Evolutionary conservation across 108 stramenopile genomes (phyloP), one percentile per base, ranked within the genome.

Genomic region (Nitzschia inconspicua): DNA sequence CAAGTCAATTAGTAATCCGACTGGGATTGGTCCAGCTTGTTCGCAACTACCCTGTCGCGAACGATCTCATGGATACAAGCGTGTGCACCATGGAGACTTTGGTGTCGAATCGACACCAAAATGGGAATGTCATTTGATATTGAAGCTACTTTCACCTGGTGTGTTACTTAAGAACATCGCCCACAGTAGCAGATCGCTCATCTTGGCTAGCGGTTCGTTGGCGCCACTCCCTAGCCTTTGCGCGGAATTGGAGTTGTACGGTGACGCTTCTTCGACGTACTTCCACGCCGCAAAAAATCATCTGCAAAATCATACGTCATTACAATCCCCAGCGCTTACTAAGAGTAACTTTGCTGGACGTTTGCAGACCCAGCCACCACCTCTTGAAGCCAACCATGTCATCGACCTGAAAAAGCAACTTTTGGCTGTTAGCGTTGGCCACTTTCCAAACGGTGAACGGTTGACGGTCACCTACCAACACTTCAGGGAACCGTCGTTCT

Each of bases 341-440:
- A n/a, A n/a, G n/a, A n/a, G n/a, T n/a, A n/a, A n/a, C n/a, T 43
- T 19, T 2, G 26, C 42, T n/a, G 49, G 40, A 28, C 43, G 56
- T 44, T 47, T 90, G 18, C 88, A 90, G 57, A 66, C 54, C 48
- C 63, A 74, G 30, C 88, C 88, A 0, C 64, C 44, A 47, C 86
- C 89, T n/a, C 55, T 91, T 1, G 84, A 91, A 55, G 89, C 89
- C 11, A 70, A 82, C 28, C 89, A 91, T 58, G 84, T 91, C 8
- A 66, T 88, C 20, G 61, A 84, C 54, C 67, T 88, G 20, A 44
- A 73, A 22, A 82, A 79, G 39, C 89, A 91, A 66, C 75, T 91
- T 0, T 60, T 79, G 29, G 79, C 80, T 58, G 70, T 84, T 5
- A 63, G 65, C 7, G 77, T 85, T 30, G 88, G 88, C 19, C 60